phyloP scores from a whole-genome alignment of 164 flowering plant species.

The Magnolia sinica region DNA sequence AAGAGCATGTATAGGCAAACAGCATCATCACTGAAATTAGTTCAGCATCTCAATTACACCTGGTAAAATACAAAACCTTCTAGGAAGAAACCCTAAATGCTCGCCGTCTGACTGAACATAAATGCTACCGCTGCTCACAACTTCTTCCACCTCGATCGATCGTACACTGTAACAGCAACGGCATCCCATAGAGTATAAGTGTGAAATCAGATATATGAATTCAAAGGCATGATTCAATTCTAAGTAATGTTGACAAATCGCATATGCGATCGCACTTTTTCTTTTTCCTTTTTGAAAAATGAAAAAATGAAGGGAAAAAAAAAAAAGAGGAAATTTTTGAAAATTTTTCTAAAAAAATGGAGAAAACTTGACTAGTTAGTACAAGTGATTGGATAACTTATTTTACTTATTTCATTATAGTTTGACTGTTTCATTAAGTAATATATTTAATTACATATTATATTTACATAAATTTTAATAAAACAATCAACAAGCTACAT shows the following conservation, averaged over 20 bases:
- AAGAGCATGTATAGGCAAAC: not conserved
- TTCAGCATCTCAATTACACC: slow-evolving; percentile 76
- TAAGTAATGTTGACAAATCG: not conserved
- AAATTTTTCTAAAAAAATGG: not conserved
- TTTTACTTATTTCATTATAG: too few relatives aligned
- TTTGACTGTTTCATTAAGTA: too few relatives aligned
- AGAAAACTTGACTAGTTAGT: not conserved
- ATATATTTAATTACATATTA: too few relatives aligned
- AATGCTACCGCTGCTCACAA: slow-evolving; percentile 36
- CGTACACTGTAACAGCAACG: slow-evolving; percentile 44
- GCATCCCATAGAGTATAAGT: not conserved
- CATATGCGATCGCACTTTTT: not conserved
- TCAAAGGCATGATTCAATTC: not conserved
- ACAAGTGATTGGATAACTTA: not conserved
- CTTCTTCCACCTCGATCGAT: slow-evolving; percentile 73
- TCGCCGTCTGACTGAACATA: slow-evolving; percentile 94
- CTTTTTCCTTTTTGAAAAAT: not conserved
- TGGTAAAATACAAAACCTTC: slow-evolving; percentile 65
- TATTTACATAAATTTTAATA: too few relatives aligned
- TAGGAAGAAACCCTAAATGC: slow-evolving; percentile 81
- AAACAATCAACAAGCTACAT: too few relatives aligned
- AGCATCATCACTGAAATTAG: slow-evolving; percentile 21
- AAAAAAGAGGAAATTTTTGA: too few relatives aligned
- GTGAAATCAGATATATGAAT: not conserved
- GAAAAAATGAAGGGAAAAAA: too few relatives aligned